These are phyloP conservation scores for Knoxia roxburghii DNA, from an alignment of 257 asterid species.

Conservation along the genomic window DNA sequence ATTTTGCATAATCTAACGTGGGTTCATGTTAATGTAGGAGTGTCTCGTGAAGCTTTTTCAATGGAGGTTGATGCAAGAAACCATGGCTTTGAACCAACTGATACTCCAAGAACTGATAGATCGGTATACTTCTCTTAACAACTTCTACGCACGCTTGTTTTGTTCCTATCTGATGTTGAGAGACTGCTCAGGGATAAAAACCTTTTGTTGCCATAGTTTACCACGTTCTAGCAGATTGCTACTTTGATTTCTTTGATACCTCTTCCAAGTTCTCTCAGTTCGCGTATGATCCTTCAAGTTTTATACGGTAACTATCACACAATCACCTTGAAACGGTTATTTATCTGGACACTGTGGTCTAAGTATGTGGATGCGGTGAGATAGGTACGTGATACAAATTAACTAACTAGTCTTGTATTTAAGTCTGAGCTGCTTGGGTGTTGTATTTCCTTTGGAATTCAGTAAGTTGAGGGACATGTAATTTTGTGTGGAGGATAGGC, in stretches of 20 bases:
- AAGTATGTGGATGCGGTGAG: background rate
- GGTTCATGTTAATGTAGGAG: conserved; percentile 40
- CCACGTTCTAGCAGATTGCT: background rate
- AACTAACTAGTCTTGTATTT: background rate
- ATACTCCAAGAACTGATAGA: conserved; percentile 97
- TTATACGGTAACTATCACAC: background rate
- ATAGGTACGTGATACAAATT: background rate
- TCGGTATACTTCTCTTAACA: conserved; percentile 40
- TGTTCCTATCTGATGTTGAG: background rate
- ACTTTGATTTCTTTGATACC: background rate
- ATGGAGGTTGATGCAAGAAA: conserved; percentile 65
- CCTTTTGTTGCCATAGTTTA: background rate
- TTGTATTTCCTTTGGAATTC: too few relatives aligned
- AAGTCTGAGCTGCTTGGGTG: background rate
- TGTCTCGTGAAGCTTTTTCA: conserved; percentile 82
- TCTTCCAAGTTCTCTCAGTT: background rate
- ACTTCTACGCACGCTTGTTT: background rate
- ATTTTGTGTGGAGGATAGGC: background rate
- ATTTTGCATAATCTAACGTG: background rate
- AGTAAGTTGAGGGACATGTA: background rate
- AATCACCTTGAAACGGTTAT: background rate
- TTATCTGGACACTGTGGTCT: background rate
- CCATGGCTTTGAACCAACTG: conserved; percentile 80
- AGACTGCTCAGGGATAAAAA: background rate
- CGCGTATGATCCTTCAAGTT: background rate